Evolutionary conservation across 176 grass and related monocot species (phyloP).

Genomic region (Bothriochloa decipiens): DNA sequence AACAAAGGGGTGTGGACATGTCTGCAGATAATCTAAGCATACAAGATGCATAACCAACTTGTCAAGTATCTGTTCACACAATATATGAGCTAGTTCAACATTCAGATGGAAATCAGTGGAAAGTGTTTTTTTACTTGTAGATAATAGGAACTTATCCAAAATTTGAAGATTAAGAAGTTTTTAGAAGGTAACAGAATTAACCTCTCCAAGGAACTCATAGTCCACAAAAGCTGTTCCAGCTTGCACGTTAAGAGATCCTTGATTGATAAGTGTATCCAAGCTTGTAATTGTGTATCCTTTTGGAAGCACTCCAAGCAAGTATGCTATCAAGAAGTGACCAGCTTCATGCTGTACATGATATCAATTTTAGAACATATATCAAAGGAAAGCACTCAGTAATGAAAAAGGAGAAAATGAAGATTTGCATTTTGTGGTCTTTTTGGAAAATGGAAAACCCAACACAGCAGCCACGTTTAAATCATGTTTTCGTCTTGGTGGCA

Average conservation of each 20-base stretch:
- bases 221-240: conserved; percentile 93
- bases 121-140: background rate
- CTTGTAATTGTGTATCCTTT: conserved; percentile 81
- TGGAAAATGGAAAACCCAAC: background rate
- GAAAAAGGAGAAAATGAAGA: background rate
- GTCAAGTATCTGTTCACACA: background rate
- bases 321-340: conserved; percentile 89
- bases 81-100: background rate
- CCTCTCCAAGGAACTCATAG: conserved; percentile 86
- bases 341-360: conserved; percentile 74
- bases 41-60: background rate
- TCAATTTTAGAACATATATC: conserved; percentile 21
- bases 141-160: conserved; percentile 1
- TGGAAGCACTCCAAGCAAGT: conserved; percentile 82
- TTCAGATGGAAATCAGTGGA: background rate
- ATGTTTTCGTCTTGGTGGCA: background rate
- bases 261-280: conserved; percentile 65
- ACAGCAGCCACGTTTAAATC: background rate
- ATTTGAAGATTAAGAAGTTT: conserved; percentile 16
- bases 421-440: background rate
- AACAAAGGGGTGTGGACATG: background rate
- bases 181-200: conserved; percentile 34
- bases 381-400: background rate
- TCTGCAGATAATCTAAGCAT: background rate
- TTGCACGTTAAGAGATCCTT: conserved; percentile 81